Conservation (phyloP, 192 early-diverging fungal genomes). For the Kappamyces sp. region DNA sequence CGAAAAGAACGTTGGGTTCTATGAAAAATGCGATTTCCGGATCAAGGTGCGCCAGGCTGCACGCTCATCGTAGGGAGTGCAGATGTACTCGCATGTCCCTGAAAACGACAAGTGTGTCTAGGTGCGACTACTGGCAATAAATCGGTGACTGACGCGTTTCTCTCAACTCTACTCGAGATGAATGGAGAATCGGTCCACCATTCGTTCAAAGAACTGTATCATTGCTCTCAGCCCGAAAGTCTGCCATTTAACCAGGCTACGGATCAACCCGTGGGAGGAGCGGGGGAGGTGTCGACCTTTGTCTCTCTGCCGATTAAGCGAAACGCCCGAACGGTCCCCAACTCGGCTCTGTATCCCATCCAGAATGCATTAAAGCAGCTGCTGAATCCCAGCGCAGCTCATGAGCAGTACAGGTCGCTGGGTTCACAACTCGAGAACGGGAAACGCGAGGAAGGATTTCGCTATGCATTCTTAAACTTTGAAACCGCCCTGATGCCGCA, state of each 20-base stretch:
- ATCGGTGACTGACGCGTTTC: too few relatives aligned
- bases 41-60: too few relatives aligned
- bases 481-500: constrained; percentile 25
- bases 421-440: not conserved
- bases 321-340: constrained; percentile 21
- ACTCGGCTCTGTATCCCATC: not conserved
- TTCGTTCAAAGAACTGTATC: constrained; percentile 8
- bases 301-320: constrained; percentile 34
- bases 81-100: too few relatives aligned
- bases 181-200: not conserved
- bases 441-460: not conserved
- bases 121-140: too few relatives aligned
- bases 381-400: not conserved
- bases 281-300: constrained; percentile 33
- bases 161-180: too few relatives aligned
- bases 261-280: constrained; percentile 4
- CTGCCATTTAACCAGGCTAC: constrained; percentile 13
- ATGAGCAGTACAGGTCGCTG: not conserved
- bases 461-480: constrained; percentile 21
- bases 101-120: too few relatives aligned
- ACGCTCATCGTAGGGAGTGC: too few relatives aligned
- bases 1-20: constrained; percentile 35
- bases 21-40: constrained; percentile 28
- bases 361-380: not conserved
- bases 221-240: not conserved